Evolutionary conservation across 1,139 yeast genomes (phyloP), one percentile per base, ranked within the genome.

Genomic region (Hemisphaericaspora subhashii): DNA sequence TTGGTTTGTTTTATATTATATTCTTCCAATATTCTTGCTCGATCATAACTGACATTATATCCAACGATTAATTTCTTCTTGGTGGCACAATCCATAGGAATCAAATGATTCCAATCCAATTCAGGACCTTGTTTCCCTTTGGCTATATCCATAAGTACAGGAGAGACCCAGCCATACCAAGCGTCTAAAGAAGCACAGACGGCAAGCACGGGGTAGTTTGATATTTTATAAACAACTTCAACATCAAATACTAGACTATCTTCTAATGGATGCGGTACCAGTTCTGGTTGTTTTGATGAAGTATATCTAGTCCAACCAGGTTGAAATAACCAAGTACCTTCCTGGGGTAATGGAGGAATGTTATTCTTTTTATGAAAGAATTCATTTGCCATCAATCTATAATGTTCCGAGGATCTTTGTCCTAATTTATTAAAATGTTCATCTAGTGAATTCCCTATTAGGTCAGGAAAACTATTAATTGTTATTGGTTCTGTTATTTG

Each of bases 131-230:
- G 8, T 20, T 15, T 36, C 23, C 20, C 18, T 1, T 74, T 35
- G 8, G 52, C 43, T 16, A 54, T 49, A n/a, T 56, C 78, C 2
- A 82, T 69, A 13, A 92, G 60, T 57, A 76, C 80, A 0, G 98
- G 98, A 0, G 96, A 88, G 1, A 88, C 82, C 99, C 99, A 94
- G 0, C 83, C 83, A 57, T 90, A 94, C 96, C 98, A 89, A 0
- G 97, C 96, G 14, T 74, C 66, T 0, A 72, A 57, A 0, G 96
- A 80, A 1, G 77, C 83, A 7, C 97, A 95, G 0, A 88, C 79
- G 1, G 96, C 96, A 61, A 94, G 57, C 0, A 86, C 81, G 0
- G 98, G 82, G 57, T 80, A 89, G 7, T 76, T 77, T 0, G 94
- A 79, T 1, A 78, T 58, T 47, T 87, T 83, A 63, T 88, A 90